Evolutionary conservation across 2,329 filamentous ascomycete species (phyloP).

Genomic region (Fusarium mangiferae): DNA sequence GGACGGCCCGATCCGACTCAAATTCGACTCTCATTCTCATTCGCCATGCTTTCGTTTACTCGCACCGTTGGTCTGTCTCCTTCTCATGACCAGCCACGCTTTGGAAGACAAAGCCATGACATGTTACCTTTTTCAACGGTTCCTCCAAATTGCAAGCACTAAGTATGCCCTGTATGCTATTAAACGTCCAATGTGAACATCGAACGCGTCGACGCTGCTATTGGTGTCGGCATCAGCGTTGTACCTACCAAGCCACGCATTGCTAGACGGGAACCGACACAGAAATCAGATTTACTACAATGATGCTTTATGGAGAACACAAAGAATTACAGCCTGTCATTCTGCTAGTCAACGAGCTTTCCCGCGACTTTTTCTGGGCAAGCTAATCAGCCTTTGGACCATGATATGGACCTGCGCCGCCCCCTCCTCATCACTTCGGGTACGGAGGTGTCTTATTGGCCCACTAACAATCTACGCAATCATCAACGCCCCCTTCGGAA

Average conservation of each 20-base stretch:
- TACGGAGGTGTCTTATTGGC: constrained; percentile 45
- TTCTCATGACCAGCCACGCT: constrained; percentile 15
- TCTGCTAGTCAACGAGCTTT: constrained; percentile 28
- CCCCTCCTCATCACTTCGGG: constrained; percentile 44
- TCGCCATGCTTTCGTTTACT: constrained; percentile 39
- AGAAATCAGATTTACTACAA: constrained; percentile 28
- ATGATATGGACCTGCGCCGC: constrained; percentile 28
- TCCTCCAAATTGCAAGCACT: constrained; percentile 5
- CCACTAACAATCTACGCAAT: constrained; percentile 32
- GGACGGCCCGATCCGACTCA: constrained; percentile 46
- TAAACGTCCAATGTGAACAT: constrained; percentile 9
- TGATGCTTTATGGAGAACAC: constrained; percentile 36
- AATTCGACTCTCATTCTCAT: constrained; percentile 32
- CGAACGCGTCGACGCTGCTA: constrained; percentile 18
- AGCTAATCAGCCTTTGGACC: constrained; percentile 26
- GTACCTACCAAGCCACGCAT: constrained; percentile 23
- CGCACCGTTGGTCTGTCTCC: constrained; percentile 17
- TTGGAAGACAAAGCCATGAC: constrained; percentile 21
- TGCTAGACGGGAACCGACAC: constrained; percentile 37
- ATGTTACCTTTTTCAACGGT: constrained; percentile 17
- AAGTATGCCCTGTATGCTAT: constrained; percentile 7
- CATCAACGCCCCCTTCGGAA: constrained; percentile 32
- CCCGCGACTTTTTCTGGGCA: constrained; percentile 24
- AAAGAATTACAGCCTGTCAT: constrained; percentile 33
- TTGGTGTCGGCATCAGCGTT: constrained; percentile 24